Percentiles rank a stretch among this genome's conserved stretches.
Evolutionary conservation across 179 eudicot genomes (phyloP).

Genomic region (Nepenthes alata): DNA sequence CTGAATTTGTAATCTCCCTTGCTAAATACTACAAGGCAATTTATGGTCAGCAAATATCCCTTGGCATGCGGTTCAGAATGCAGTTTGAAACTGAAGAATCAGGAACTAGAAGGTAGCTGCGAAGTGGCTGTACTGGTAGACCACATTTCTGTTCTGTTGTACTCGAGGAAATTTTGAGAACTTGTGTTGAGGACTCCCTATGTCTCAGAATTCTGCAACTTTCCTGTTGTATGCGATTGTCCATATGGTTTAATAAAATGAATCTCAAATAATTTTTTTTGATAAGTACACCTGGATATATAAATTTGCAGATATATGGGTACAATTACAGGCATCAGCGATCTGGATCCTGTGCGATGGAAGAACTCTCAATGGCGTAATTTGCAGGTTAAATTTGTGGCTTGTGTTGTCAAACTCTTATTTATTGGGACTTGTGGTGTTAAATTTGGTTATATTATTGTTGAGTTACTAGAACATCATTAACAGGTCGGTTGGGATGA

Average conservation of each 20-base stretch:
- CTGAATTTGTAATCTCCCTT: conserved; percentile 86
- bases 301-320: conserved; percentile 80
- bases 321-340: conserved; percentile 82
- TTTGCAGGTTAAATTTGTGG: conserved; percentile 55
- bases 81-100: conserved; percentile 99
- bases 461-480: background rate
- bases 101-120: conserved; percentile 73
- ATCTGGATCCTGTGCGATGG: conserved; percentile 83
- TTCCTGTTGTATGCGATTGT: background rate
- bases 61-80: conserved; percentile 96
- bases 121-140: too few relatives aligned
- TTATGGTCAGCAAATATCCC: conserved; percentile 76
- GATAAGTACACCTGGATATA: background rate
- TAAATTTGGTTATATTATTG: background rate
- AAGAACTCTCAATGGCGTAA: conserved; percentile 96
- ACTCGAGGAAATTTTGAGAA: background rate
- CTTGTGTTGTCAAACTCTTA: background rate
- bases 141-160: background rate
- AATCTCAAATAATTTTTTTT: background rate
- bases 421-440: background rate
- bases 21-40: conserved; percentile 88
- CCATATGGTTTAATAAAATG: conserved; percentile 1
- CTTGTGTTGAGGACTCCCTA: background rate
- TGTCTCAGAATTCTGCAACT: background rate
- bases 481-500: conserved; percentile 97